These are phyloP conservation scores for Lentinula sp. DNA, from an alignment of 768 basidiomycete genomes.

Conservation along the genomic window DNA sequence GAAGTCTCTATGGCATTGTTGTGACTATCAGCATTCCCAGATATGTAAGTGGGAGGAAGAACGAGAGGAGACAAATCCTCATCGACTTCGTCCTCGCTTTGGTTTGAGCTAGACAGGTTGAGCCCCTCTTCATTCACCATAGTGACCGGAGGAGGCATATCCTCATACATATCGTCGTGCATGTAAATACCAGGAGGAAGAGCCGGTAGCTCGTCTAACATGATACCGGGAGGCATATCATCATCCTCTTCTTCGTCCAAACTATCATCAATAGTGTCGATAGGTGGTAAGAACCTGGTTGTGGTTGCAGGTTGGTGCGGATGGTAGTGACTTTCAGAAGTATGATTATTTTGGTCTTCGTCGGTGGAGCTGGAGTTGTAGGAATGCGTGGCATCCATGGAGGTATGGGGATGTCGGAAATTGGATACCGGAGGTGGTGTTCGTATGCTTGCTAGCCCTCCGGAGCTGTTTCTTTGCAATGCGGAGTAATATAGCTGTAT, in stretches of 20 bases:
- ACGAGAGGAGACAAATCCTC: neutral
- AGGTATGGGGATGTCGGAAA: neutral
- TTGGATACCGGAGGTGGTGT: neutral
- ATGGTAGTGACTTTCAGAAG: neutral
- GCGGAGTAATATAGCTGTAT: neutral
- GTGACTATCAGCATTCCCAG: too few species aligned
- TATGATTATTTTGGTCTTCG: neutral
- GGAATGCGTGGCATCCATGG: neutral
- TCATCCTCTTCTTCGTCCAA: neutral
- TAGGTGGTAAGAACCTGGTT: neutral
- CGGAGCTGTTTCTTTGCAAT: neutral
- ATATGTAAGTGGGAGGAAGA: neutral
- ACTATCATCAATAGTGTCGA: neutral
- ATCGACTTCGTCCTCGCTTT: neutral
- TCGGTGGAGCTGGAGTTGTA: neutral
- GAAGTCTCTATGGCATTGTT: too few species aligned
- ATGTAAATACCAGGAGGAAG: neutral
- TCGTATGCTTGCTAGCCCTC: neutral
- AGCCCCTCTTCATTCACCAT: neutral
- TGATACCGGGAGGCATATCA: conserved; percentile 3
- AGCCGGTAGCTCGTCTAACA: neutral
- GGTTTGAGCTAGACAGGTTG: too few species aligned
- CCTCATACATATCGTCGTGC: neutral
- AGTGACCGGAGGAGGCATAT: neutral
- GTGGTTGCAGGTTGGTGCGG: neutral